Evolutionary conservation across 78 protist species (phyloP), one percentile per base, ranked within the genome.

Genomic region (Mantamonas sphyraenae): DNA sequence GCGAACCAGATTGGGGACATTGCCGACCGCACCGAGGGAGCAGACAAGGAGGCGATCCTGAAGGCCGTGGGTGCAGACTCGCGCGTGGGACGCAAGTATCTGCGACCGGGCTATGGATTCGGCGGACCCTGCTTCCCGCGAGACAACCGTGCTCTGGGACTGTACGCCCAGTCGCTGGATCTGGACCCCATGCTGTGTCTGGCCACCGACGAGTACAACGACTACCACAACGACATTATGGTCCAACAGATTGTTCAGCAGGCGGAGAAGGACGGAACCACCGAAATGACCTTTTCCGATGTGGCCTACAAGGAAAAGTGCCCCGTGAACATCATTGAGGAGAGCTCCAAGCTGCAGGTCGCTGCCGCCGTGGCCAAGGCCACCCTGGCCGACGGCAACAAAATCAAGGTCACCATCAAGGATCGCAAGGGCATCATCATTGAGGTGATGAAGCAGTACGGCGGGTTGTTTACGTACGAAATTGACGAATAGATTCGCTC

Each of bases 111-210:
- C 26, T 77, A 55, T 34, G 67, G 76, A 1, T 79, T 33, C 51
- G 84, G 84, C 0, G 84, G 84, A 19, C 84, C 84, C 17, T 79
- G 84, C 67, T 79, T 79, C 70, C 84, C 84, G 31, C 55, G 84
- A 12, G 84, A 79, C 67, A 79, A 79, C 77, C 58, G 74, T 30
- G 84, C 84, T 24, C 83, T 78, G 1, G 83, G 82, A 5, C 67
- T 65, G 34, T 26, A 68, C 56, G 75, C 74, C 51, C n/a, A 51
- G 50, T 20, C 14, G 34, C 39, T 59, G 7, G 82, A 76, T 9
- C 26, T 77, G 43, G 31, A 56, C 24, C 75, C 82, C 17, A 30
- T 68, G 38, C 31, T 77, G n/a, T 35, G 70, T 9, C 7, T 37
- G n/a, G 82, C 82, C 19, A 77, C 82, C 24, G 82, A 77, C 57